These are phyloP conservation scores for Candida sp. DNA, from an alignment of 1,139 yeast species.

Conservation along the genomic window DNA sequence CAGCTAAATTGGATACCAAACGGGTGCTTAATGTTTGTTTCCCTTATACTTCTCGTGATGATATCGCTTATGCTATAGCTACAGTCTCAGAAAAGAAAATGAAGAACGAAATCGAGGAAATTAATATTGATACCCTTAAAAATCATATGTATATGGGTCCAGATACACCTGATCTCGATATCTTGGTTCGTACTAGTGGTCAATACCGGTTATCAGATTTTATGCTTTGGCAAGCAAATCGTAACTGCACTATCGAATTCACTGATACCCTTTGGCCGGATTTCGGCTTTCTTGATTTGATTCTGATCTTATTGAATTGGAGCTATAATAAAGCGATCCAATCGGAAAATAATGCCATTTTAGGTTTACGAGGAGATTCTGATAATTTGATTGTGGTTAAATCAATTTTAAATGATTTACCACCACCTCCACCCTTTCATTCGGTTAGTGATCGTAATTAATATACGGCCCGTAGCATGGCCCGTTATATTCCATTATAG, in stretches of 20 bases:
- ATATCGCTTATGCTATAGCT: conserved; percentile 44
- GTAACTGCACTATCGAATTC: conserved; percentile 46
- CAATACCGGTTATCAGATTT: conserved; percentile 55
- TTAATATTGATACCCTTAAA: conserved; percentile 27
- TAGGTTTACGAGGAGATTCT: conserved; percentile 7
- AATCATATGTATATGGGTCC: conserved; percentile 46
- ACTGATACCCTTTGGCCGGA: conserved; percentile 55
- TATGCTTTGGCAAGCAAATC: conserved; percentile 56
- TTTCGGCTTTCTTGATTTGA: conserved; percentile 38
- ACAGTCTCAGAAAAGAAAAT: conserved; percentile 19
- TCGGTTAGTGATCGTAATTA: conserved; percentile 27
- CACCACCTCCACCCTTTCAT: conserved; percentile 48
- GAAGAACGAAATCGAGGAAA: conserved; percentile 23
- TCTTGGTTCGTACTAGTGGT: conserved; percentile 55
- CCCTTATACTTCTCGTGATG: conserved; percentile 58
- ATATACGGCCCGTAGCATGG: not conserved
- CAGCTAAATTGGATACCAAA: conserved; percentile 18
- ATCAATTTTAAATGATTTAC: conserved; percentile 23
- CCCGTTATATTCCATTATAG: too few species aligned
- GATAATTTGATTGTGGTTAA: conserved; percentile 11
- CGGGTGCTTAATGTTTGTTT: conserved; percentile 49
- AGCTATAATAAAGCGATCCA: conserved; percentile 43
- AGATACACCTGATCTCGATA: conserved; percentile 44
- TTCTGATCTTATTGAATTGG: conserved; percentile 38
- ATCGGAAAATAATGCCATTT: conserved; percentile 24